A percentile compares a stretch with the other conserved stretches of the same genome.
Evolutionary conservation across 345 rosid species (phyloP).

Genomic region (Syzygium jambos): DNA sequence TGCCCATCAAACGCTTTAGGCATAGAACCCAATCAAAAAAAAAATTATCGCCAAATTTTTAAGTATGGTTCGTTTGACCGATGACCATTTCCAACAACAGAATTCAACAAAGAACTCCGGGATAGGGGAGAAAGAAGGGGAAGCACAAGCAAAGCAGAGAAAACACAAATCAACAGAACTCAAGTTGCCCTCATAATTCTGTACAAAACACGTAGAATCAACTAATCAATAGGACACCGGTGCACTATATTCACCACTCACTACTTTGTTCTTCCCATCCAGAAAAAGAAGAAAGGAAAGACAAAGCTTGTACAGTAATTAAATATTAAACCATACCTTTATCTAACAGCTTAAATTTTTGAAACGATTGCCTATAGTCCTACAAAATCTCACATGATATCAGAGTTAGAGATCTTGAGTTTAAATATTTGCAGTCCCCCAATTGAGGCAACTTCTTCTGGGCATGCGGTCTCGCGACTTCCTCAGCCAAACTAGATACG

Average conservation of each 20-base stretch:
- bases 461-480: constrained; percentile 42
- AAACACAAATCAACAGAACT: background rate
- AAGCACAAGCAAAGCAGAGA: background rate
- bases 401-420: too few species aligned
- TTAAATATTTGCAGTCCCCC: too few species aligned
- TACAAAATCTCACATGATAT: too few species aligned
- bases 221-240: background rate
- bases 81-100: background rate
- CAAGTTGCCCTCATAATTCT: background rate
- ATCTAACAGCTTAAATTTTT: too few species aligned
- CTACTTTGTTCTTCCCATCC: background rate
- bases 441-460: too few species aligned
- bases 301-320: too few species aligned
- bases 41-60: background rate
- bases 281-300: background rate
- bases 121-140: background rate
- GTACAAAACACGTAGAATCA: background rate
- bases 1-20: background rate
- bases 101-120: background rate
- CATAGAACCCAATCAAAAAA: background rate
- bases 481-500: constrained; percentile 37
- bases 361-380: too few species aligned
- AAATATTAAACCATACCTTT: too few species aligned
- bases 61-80: background rate
- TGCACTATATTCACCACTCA: too few species aligned